Evolutionary conservation across 331 rosid genomes (phyloP).

Genomic region (Malus hybrid): DNA sequence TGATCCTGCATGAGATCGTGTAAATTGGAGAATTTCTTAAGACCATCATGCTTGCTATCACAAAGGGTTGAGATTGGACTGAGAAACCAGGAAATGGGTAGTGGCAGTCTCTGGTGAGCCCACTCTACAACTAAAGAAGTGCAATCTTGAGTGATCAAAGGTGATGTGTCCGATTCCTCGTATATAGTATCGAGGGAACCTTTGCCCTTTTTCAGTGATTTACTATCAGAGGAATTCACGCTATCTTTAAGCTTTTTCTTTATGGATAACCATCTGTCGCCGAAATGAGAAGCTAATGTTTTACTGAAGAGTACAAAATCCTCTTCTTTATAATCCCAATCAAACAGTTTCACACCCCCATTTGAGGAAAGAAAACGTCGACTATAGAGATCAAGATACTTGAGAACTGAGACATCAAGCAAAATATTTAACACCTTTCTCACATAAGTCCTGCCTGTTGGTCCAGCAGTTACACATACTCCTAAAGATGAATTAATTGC

Average conservation of each 20-base stretch:
- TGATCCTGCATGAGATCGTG: conserved; percentile 28
- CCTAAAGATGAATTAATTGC: conserved; percentile 50
- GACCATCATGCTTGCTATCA: conserved; percentile 42
- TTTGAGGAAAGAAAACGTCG: conserved; percentile 34
- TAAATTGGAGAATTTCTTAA: conserved; percentile 31
- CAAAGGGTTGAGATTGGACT: conserved; percentile 77
- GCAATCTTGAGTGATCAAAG: conserved; percentile 18
- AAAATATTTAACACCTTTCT: conserved; percentile 49
- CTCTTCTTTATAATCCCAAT: conserved; percentile 60
- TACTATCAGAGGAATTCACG: conserved; percentile 19
- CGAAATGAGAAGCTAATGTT: conserved; percentile 67
- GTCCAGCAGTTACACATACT: conserved; percentile 66
- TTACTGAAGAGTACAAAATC: conserved; percentile 55
- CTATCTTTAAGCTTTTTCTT: conserved; percentile 48
- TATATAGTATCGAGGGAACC: conserved; percentile 55
- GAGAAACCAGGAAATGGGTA: conserved; percentile 72
- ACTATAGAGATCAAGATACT: conserved; percentile 52
- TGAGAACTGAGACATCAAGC: conserved; percentile 48
- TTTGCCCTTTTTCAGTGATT: conserved; percentile 30
- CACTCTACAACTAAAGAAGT: conserved; percentile 51
- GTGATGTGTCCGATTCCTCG: conserved; percentile 60
- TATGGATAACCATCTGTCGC: conserved; percentile 64
- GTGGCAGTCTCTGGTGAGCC: conserved; percentile 87
- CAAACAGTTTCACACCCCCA: conserved; percentile 33
- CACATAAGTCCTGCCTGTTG: conserved; percentile 39